phyloP scores from a whole-genome alignment of 78 protist genomes.

The Monocercomonoides exilis region DNA sequence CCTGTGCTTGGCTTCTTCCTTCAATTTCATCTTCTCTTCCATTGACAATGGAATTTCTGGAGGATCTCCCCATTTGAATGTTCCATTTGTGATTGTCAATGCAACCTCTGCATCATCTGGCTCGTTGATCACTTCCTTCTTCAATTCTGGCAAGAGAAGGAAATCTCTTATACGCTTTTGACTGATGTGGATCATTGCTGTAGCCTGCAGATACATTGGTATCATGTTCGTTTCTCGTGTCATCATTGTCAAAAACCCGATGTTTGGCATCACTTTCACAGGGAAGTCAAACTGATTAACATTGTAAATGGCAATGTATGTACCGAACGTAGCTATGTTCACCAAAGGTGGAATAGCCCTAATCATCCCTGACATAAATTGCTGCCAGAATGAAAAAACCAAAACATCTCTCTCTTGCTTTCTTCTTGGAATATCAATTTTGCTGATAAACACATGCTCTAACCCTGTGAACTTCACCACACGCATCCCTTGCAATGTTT shows the following conservation, averaged over 20 bases:
- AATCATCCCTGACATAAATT: not conserved
- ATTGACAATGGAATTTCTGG: not conserved
- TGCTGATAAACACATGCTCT: not conserved
- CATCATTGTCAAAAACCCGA: not conserved
- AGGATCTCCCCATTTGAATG: not conserved
- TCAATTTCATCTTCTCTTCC: not conserved
- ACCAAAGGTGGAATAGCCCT: not conserved
- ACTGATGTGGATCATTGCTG: not conserved
- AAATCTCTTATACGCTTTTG: not conserved
- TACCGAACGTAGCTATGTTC: not conserved
- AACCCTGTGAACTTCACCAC: conserved; percentile 11
- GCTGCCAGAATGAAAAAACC: not conserved
- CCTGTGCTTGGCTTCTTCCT: not conserved
- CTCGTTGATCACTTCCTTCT: not conserved
- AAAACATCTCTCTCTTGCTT: not conserved
- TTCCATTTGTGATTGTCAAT: not conserved
- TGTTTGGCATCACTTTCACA: not conserved
- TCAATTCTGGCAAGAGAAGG: not conserved
- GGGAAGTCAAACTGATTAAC: not conserved
- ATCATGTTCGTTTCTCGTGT: not conserved
- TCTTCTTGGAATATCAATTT: not conserved
- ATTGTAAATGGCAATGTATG: not conserved
- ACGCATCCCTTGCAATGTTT: conserved; percentile 5
- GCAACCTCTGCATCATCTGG: not conserved
- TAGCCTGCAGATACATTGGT: not conserved